A percentile compares a stretch with the other conserved stretches of the same genome.
Conservation (phyloP, 176 grass and related monocot species). For the Thinopyrum elongatum region DNA sequence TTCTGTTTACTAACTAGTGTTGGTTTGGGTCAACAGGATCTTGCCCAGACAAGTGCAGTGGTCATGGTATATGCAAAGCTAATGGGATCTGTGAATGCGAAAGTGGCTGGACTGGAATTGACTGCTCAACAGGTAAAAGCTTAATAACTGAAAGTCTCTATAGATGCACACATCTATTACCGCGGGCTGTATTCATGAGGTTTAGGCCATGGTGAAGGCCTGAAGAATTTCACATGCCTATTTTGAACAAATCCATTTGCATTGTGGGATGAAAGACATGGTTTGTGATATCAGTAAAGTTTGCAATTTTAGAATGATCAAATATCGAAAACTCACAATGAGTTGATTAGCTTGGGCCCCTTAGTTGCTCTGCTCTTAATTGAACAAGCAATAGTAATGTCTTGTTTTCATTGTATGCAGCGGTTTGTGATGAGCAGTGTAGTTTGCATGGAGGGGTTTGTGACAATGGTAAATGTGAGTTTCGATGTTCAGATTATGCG, state of each 20-base stretch:
- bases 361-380: conserved; percentile 8
- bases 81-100: conserved; percentile 88
- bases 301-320: conserved; percentile 2
- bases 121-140: conserved; percentile 88
- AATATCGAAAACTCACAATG: neutral
- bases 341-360: neutral
- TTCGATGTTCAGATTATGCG: conserved; percentile 98
- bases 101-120: conserved; percentile 86
- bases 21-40: conserved; percentile 59
- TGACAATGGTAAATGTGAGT: conserved; percentile 96
- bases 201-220: neutral
- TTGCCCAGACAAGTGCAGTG: conserved; percentile 72
- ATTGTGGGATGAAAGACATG: neutral
- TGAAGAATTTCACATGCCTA: neutral
- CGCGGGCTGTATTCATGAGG: neutral
- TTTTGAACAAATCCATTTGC: neutral
- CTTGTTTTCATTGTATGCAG: conserved; percentile 50
- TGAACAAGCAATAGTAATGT: conserved; percentile 33
- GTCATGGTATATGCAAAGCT: conserved; percentile 69
- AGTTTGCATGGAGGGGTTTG: conserved; percentile 99
- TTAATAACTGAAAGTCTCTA: conserved; percentile 8
- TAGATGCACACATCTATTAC: neutral
- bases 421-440: conserved; percentile 96
- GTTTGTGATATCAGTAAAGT: neutral
- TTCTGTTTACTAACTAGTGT: conserved; percentile 29